These are phyloP conservation scores for Agarophyton chilense DNA, from an alignment of 23 red algal species.

Conservation along the genomic window DNA sequence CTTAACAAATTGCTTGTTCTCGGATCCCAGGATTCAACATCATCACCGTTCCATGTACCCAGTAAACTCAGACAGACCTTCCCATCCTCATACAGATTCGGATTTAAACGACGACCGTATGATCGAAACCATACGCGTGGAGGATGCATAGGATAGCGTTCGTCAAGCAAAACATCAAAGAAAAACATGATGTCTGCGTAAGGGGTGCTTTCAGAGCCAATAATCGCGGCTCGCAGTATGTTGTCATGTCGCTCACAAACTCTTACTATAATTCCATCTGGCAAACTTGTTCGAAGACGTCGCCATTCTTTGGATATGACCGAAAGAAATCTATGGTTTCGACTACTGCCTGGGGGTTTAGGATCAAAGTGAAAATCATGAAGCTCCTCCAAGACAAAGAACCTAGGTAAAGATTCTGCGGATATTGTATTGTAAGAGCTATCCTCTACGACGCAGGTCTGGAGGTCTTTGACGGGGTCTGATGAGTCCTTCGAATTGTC, in stretches of 20 bases:
- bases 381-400: slow-evolving; percentile 40
- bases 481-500: background rate
- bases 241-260: slow-evolving; percentile 59
- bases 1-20: slow-evolving; percentile 73
- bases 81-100: slow-evolving; percentile 85
- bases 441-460: background rate
- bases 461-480: background rate
- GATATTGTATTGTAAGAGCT: background rate
- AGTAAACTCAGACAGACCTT: slow-evolving; percentile 84
- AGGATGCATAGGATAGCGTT: slow-evolving; percentile 65
- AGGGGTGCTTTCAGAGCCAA: slow-evolving; percentile 77
- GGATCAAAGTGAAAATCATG: slow-evolving; percentile 20
- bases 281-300: slow-evolving; percentile 49
- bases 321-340: slow-evolving; percentile 17
- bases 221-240: slow-evolving; percentile 57
- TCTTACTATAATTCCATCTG: slow-evolving; percentile 58
- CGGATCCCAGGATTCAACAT: slow-evolving; percentile 75
- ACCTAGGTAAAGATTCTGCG: slow-evolving; percentile 16
- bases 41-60: slow-evolving; percentile 86
- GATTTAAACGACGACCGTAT: slow-evolving; percentile 74
- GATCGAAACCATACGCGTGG: slow-evolving; percentile 71
- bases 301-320: slow-evolving; percentile 72
- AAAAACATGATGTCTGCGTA: slow-evolving; percentile 80
- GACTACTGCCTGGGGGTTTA: background rate
- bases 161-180: slow-evolving; percentile 75